phyloP scores from a whole-genome alignment of 352 stramenopile species.

The Hyaloperonospora brassicae region DNA sequence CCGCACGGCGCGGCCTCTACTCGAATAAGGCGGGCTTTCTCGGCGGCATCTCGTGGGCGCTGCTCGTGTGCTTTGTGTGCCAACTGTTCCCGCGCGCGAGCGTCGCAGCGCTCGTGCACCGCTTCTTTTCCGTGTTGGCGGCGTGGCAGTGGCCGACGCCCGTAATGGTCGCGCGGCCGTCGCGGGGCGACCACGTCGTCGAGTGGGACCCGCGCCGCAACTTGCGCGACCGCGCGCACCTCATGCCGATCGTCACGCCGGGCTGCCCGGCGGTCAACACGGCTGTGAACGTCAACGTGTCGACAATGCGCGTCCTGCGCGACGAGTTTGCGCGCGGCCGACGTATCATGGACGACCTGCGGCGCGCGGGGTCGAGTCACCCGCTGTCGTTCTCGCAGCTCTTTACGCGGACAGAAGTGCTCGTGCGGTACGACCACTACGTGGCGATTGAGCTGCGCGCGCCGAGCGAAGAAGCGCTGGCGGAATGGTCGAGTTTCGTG shows the following conservation, averaged over 20 bases:
- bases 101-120: conserved; percentile 60
- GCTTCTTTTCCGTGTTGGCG: conserved; percentile 72
- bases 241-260: conserved; percentile 85
- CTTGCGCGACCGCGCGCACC: conserved; percentile 65
- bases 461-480: conserved; percentile 46
- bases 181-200: conserved; percentile 27
- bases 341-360: conserved; percentile 68
- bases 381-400: conserved; percentile 68
- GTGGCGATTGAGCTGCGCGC: conserved; percentile 54
- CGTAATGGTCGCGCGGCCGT: conserved; percentile 67
- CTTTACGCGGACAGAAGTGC: conserved; percentile 64
- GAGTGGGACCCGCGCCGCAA: conserved; percentile 75
- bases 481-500: conserved; percentile 70
- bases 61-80: conserved; percentile 79
- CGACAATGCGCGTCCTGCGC: conserved; percentile 61
- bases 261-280: conserved; percentile 81
- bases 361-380: conserved; percentile 47
- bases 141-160: conserved; percentile 79
- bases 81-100: conserved; percentile 81
- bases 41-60: conserved; percentile 77
- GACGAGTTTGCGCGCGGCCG: conserved; percentile 73
- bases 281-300: conserved; percentile 74
- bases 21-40: conserved; percentile 82
- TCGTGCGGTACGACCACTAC: conserved; percentile 82
- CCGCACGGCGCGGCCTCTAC: conserved; percentile 64